These are phyloP conservation scores for Syzygium malaccense DNA, from an alignment of 441 rosid genomes.

Conservation along the genomic window DNA sequence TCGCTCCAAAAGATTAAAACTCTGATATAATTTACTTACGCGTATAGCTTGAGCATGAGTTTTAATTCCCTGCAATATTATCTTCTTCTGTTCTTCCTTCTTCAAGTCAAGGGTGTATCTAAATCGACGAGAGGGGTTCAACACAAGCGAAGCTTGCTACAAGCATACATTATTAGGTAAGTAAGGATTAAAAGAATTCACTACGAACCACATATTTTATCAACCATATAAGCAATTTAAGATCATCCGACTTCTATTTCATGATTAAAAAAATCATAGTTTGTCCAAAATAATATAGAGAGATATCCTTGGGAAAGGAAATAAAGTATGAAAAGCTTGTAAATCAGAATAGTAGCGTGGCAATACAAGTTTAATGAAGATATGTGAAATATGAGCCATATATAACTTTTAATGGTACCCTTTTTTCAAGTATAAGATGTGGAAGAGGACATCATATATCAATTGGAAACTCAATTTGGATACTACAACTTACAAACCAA, in stretches of 20 bases:
- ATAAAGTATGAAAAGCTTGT: background rate
- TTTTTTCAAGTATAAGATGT: accelerated
- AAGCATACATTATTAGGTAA: background rate
- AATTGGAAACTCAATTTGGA: background rate
- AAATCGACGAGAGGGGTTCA: conserved; percentile 86
- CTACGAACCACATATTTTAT: background rate
- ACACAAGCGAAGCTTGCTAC: conserved; percentile 90
- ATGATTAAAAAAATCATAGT: background rate
- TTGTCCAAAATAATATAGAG: background rate
- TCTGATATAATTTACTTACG: conserved; percentile 22
- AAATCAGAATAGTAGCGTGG: accelerated
- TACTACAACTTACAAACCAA: background rate
- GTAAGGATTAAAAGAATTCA: background rate
- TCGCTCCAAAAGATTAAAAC: background rate
- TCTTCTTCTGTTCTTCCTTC: conserved; percentile 69
- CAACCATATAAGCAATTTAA: background rate
- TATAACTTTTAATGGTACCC: accelerated
- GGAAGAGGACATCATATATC: background rate
- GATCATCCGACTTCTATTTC: background rate
- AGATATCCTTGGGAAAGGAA: background rate
- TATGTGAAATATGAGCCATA: accelerated
- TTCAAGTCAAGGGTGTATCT: conserved; percentile 89
- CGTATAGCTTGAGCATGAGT: conserved; percentile 66
- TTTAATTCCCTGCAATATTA: conserved; percentile 47
- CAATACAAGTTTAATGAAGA: accelerated